Conservation (phyloP, 371 early-diverging fungal genomes). For the Vavraia culicis region DNA sequence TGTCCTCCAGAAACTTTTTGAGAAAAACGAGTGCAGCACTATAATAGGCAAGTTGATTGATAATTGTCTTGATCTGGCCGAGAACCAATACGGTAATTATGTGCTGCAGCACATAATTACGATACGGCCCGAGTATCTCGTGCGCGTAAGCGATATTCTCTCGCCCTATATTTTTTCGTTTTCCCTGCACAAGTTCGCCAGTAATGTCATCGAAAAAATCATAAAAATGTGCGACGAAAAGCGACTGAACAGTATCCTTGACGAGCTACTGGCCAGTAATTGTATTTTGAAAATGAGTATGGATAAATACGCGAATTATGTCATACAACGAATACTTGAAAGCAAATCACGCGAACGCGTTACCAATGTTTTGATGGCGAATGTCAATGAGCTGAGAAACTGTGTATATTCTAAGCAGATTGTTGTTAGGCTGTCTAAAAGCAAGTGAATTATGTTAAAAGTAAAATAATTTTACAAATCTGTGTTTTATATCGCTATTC, state of each 20-base stretch:
- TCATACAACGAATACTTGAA: slow-evolving; percentile 96
- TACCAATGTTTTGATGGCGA: slow-evolving; percentile 23
- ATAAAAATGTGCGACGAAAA: slow-evolving; percentile 42
- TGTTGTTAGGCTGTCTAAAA: too few species aligned
- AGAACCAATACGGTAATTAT: slow-evolving; percentile 99
- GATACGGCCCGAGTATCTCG: slow-evolving; percentile 50
- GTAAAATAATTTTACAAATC: too few species aligned
- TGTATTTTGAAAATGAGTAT: slow-evolving; percentile 64
- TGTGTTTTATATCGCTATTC: too few species aligned
- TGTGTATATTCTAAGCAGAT: too few species aligned
- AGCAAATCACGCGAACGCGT: too few species aligned
- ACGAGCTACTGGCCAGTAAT: slow-evolving; percentile 50
- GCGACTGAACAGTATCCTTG: slow-evolving; percentile 71
- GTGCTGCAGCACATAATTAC: slow-evolving; percentile 95
- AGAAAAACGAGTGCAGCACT: slow-evolving; percentile 47
- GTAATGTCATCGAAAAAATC: slow-evolving; percentile 71
- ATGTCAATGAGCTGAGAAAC: slow-evolving; percentile 32
- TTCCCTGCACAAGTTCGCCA: slow-evolving; percentile 84
- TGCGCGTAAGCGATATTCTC: slow-evolving; percentile 63
- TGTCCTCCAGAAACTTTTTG: slow-evolving; percentile 96
- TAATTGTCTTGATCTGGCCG: slow-evolving; percentile 63
- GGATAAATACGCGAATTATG: slow-evolving; percentile 98
- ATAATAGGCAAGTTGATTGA: slow-evolving; percentile 43
- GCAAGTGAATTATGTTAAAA: too few species aligned
- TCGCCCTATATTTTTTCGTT: slow-evolving; percentile 33